phyloP scores from a whole-genome alignment of 208 protist species.

The Acanthamoeba quina region DNA sequence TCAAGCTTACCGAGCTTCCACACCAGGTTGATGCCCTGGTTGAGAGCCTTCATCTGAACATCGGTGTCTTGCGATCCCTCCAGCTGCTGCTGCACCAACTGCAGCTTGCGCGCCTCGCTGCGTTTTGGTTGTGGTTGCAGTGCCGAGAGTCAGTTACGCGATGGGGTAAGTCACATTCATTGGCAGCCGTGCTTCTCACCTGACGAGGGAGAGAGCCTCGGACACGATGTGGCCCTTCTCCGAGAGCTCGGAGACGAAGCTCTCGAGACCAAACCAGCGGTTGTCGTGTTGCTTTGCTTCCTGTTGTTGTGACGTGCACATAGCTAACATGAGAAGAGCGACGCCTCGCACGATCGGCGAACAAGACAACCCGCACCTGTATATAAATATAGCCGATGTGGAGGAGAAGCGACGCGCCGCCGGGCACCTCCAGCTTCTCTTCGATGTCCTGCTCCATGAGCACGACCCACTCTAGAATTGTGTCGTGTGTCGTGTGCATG shows the following conservation, averaged over 20 bases:
- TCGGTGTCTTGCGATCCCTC: constrained; percentile 22
- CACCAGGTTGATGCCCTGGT: constrained; percentile 28
- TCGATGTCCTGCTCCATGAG: constrained; percentile 46
- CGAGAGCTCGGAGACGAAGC: constrained; percentile 21
- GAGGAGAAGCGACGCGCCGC: constrained; percentile 44
- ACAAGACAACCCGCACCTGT: neutral
- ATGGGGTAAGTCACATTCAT: neutral
- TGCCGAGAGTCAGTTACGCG: neutral
- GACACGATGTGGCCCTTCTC: constrained; percentile 56
- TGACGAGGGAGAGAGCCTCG: constrained; percentile 46
- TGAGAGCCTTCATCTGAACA: constrained; percentile 25
- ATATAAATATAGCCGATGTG: constrained; percentile 57
- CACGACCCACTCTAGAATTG: neutral
- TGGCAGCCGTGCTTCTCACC: neutral
- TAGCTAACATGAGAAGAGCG: neutral
- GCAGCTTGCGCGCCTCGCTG: constrained; percentile 31
- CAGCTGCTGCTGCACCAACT: constrained; percentile 22
- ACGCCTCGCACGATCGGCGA: neutral
- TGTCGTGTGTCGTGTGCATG: no score
- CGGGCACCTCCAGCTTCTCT: constrained; percentile 28
- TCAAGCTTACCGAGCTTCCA: constrained; percentile 40
- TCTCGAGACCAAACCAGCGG: constrained; percentile 50
- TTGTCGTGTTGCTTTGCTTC: constrained; percentile 53
- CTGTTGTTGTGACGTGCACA: neutral
- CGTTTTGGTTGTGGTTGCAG: neutral